Percentiles rank a stretch among this genome's conserved stretches.
Evolutionary conservation across 78 protist species (phyloP).

Genomic region (Tieghemostelium lacteum): DNA sequence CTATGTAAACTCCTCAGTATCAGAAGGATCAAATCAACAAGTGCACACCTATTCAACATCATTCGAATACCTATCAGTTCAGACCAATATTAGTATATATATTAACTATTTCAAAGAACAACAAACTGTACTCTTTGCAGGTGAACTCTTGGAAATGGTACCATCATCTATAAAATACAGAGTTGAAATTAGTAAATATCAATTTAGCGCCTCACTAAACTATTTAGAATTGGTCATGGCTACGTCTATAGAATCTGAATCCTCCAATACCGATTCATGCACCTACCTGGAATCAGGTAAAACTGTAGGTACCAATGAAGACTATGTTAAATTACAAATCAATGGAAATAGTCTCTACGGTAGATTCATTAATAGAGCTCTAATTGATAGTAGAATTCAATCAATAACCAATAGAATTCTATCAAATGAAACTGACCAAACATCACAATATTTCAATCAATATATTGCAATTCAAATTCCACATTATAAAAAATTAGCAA

Average conservation of each 20-base stretch:
- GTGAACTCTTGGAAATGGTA: conserved; percentile 3
- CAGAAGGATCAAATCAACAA: too few relatives aligned
- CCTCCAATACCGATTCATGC: background rate
- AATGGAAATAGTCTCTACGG: conserved; percentile 18
- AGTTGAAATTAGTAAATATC: conserved; percentile 1
- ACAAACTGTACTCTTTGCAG: conserved; percentile 16
- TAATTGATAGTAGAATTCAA: conserved; percentile 1
- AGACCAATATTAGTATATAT: background rate
- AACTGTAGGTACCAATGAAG: background rate
- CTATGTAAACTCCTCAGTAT: too few relatives aligned
- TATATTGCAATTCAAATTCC: conserved; percentile 22
- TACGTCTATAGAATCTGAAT: background rate
- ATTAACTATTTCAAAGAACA: conserved; percentile 7
- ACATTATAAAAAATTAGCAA: background rate
- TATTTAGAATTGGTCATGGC: conserved; percentile 7
- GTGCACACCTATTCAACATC: too few relatives aligned
- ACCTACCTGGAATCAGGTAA: conserved; percentile 3
- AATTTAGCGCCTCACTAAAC: background rate
- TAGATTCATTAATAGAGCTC: conserved; percentile 12
- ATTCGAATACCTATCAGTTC: too few relatives aligned
- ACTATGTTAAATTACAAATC: conserved; percentile 21
- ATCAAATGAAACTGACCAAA: background rate
- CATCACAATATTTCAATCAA: background rate
- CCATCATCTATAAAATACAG: too few relatives aligned
- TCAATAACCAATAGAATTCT: conserved; percentile 5